These are phyloP conservation scores for Malassezia yamatoensis DNA, from an alignment of 1,284 basidiomycete species.

Conservation along the genomic window DNA sequence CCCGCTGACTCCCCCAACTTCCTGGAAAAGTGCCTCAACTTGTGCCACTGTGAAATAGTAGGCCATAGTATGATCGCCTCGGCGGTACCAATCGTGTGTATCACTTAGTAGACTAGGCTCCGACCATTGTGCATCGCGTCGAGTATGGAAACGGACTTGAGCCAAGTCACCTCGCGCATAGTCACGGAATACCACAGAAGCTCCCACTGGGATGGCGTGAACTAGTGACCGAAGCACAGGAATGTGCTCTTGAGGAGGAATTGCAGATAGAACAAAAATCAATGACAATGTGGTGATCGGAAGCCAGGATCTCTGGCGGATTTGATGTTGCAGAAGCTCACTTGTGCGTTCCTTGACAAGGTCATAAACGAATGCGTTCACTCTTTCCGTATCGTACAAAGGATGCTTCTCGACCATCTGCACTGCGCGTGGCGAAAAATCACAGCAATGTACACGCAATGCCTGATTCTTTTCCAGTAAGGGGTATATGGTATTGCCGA, in stretches of 20 bases:
- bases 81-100: constrained; percentile 34
- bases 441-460: constrained; percentile 42
- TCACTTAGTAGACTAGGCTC: constrained; percentile 43
- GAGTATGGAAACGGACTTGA: constrained; percentile 48
- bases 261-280: constrained; percentile 48
- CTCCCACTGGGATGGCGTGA: constrained; percentile 21
- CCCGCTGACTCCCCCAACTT: constrained; percentile 26
- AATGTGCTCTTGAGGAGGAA: constrained; percentile 42
- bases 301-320: constrained; percentile 12
- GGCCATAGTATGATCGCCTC: constrained; percentile 49
- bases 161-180: constrained; percentile 48
- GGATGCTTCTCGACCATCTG: constrained; percentile 40
- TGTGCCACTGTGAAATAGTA: constrained; percentile 46
- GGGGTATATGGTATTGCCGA: constrained; percentile 45
- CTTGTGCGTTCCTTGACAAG: constrained; percentile 18
- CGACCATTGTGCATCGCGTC: constrained; percentile 31
- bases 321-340: background rate
- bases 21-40: constrained; percentile 19
- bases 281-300: constrained; percentile 34
- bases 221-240: constrained; percentile 25
- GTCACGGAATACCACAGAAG: constrained; percentile 45
- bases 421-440: constrained; percentile 42
- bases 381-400: constrained; percentile 20
- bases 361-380: constrained; percentile 48
- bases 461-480: constrained; percentile 25